These are phyloP conservation scores for Plasmodium vinckei DNA, from an alignment of 169 alveolate genomes.

Conservation along the genomic window DNA sequence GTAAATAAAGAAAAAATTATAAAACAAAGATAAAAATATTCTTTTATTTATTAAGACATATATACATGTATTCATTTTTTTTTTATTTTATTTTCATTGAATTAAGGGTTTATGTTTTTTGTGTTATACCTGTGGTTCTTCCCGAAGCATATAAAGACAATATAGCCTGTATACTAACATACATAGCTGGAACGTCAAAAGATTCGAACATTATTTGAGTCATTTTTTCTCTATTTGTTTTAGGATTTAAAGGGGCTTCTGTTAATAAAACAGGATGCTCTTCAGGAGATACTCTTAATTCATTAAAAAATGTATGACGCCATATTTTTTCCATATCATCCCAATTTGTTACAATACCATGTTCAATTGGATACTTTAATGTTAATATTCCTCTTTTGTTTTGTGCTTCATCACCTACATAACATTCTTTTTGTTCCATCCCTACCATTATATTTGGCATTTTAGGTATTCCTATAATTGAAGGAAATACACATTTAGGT, in stretches of 20 bases:
- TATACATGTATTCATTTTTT: not conserved
- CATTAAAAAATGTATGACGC: conserved; percentile 98
- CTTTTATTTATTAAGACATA: not conserved
- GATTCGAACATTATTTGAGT: conserved; percentile 98
- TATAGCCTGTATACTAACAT: conserved; percentile 98
- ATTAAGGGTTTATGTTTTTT: not conserved
- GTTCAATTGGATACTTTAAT: conserved; percentile 98
- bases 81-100: not conserved
- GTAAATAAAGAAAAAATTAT: not conserved
- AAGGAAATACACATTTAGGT: conserved; percentile 99
- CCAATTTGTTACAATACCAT: conserved; percentile 99
- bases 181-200: conserved; percentile 98
- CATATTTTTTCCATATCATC: conserved; percentile 99
- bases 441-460: conserved; percentile 97
- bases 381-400: conserved; percentile 98
- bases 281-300: conserved; percentile 96
- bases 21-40: not conserved
- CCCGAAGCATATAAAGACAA: conserved; percentile 99
- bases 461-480: conserved; percentile 98
- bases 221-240: conserved; percentile 97
- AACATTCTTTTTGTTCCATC: conserved; percentile 96
- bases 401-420: conserved; percentile 99
- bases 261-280: conserved; percentile 97
- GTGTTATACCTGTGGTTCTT: conserved; percentile 96
- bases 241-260: conserved; percentile 98